A percentile compares a stretch with the other conserved stretches of the same genome.
phyloP scores from a whole-genome alignment of 2,329 filamentous ascomycete genomes.

The Aspergillus awamori region DNA sequence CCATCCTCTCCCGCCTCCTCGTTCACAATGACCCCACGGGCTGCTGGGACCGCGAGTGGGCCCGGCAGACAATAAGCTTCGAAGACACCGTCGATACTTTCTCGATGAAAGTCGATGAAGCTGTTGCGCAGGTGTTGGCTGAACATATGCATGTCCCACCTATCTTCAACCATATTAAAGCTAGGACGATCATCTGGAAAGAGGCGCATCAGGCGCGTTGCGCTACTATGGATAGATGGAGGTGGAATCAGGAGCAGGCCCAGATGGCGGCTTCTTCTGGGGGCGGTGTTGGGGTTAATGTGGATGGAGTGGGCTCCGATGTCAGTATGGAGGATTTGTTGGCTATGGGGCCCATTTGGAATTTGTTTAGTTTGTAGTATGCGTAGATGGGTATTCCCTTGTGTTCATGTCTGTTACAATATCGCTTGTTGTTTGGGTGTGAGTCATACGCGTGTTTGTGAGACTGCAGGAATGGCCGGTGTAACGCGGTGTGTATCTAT shows the following conservation, averaged over 20 bases:
- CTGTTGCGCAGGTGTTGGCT: background rate
- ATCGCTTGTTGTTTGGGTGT: no score
- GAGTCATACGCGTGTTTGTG: no score
- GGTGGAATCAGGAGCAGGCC: background rate
- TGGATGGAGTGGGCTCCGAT: background rate
- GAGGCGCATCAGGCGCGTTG: background rate
- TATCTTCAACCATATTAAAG: background rate
- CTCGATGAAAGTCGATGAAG: constrained; percentile 23
- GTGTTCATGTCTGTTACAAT: no score
- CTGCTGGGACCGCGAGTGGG: constrained; percentile 32
- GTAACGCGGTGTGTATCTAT: background rate
- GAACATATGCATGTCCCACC: background rate
- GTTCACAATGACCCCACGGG: constrained; percentile 24
- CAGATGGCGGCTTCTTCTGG: background rate
- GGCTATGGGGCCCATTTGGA: constrained; percentile 1
- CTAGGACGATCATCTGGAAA: background rate
- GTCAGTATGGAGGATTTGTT: constrained; percentile 4
- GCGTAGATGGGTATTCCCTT: background rate
- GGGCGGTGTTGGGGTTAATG: background rate
- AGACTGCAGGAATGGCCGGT: no score
- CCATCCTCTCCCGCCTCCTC: constrained; percentile 29
- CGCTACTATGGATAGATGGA: background rate
- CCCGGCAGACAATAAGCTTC: constrained; percentile 26
- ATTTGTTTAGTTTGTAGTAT: background rate
- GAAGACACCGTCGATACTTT: constrained; percentile 21